Evolutionary conservation across 108 stramenopile species (phyloP), one percentile per base, ranked within the genome.

Genomic region (Aureococcus anophagefferens): DNA sequence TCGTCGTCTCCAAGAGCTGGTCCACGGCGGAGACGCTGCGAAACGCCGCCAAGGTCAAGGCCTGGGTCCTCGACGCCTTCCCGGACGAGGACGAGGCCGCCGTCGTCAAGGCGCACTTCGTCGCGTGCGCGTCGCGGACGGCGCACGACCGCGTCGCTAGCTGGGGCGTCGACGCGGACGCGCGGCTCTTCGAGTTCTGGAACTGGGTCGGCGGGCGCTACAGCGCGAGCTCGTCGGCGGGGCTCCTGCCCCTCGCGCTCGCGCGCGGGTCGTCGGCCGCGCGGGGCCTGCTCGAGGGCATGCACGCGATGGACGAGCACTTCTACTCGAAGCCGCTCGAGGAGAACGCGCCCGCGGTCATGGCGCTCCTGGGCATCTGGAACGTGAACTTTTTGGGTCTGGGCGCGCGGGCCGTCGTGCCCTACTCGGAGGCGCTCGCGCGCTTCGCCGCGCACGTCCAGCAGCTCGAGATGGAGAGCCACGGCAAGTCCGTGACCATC

Each of bases 1-100:
- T 99, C 34, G 87, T 99, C 62, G 98, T 99, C 11, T 92, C 90
- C 74, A 99, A 99, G 80, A 97, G 96, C n/a, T 99, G 98, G 78
- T 98, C 96, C 62, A 99, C 98, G 13, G 95, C 96, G 0, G 98
- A 99, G 83, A 99, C 98, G 51, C 98, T 99, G 96, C 84, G 98
- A 73, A 99, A 99, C 76, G 98, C 98, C 0, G 79, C 93, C 29
- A 95, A 95, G 17, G 88, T 98, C 87, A 84, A 93, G 35, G 87
- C 93, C 74, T 99, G 98, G 98, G 88, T 99, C 29, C 85, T 94
- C 89, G 89, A 93, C 71, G 93, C 92, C 72, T 91, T 95, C 90
- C 90, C 90, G 29, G 84, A 88, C 76, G 89, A 90, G 32, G 30
- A 29, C 65, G 33, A 63, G 64, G 85, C 82, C 68, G 93, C 94